These are phyloP conservation scores for Kockiozyma suomiensis DNA, from an alignment of 805 yeast genomes.

Conservation along the genomic window DNA sequence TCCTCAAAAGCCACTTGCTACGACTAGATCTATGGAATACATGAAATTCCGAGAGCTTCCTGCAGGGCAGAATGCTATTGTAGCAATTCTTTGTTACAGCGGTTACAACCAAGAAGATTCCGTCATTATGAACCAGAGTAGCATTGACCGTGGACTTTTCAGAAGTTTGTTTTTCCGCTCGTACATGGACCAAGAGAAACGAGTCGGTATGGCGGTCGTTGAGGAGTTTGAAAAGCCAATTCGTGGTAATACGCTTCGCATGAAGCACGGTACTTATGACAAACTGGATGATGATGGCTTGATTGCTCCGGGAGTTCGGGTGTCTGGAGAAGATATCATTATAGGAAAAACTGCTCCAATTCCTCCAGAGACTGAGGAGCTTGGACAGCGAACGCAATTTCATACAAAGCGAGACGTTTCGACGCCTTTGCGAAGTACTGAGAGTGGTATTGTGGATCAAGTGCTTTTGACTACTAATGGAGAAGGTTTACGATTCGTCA, in stretches of 20 bases:
- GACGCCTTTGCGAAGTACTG: slow-evolving; percentile 94
- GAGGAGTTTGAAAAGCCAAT: slow-evolving; percentile 98
- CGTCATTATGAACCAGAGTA: slow-evolving; percentile 98
- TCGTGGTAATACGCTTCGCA: slow-evolving; percentile 87
- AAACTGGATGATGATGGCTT: slow-evolving; percentile 98
- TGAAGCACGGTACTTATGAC: slow-evolving; percentile 98
- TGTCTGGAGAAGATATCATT: slow-evolving; percentile 97
- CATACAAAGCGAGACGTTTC: slow-evolving; percentile 99
- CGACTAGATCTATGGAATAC: slow-evolving; percentile 97
- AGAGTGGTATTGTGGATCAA: slow-evolving; percentile 97
- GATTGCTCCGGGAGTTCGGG: slow-evolving; percentile 97
- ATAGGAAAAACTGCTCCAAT: slow-evolving; percentile 99
- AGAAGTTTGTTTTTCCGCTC: slow-evolving; percentile 95
- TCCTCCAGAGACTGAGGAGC: slow-evolving; percentile 98
- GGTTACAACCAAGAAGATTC: slow-evolving; percentile 99
- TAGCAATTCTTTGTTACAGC: slow-evolving; percentile 96
- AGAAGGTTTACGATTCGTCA: slow-evolving; percentile 96
- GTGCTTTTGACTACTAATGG: slow-evolving; percentile 95
- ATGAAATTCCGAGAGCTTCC: slow-evolving; percentile 96
- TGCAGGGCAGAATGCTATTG: slow-evolving; percentile 98
- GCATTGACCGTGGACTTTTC: slow-evolving; percentile 95
- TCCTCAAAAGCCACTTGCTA: slow-evolving; percentile 97
- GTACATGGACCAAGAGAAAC: slow-evolving; percentile 97
- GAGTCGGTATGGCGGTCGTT: slow-evolving; percentile 97
- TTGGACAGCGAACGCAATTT: slow-evolving; percentile 97